Percentiles rank a stretch among this genome's conserved stretches.
Evolutionary conservation across 495 filamentous ascomycete genomes (phyloP).

Genomic region (Talaromyces proteolyticus): DNA sequence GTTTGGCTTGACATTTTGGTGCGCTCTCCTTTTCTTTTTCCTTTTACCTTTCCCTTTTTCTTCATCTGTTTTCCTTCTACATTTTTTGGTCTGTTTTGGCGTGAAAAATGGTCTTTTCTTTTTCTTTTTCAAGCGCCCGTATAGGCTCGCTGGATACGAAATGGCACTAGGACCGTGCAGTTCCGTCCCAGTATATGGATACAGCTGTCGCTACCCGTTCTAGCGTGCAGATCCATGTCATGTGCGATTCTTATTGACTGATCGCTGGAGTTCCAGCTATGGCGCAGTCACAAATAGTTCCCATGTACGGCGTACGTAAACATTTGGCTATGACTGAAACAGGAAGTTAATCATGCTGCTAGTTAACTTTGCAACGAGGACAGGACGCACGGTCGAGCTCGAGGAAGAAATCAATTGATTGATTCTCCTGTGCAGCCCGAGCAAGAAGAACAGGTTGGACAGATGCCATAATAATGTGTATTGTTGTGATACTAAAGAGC

Average conservation of each 20-base stretch:
- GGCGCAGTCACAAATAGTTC: background rate
- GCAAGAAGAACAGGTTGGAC: too few relatives aligned
- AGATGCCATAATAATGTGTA: too few relatives aligned
- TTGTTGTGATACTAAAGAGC: too few relatives aligned
- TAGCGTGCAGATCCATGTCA: background rate
- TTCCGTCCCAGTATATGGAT: background rate
- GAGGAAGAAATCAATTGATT: too few relatives aligned
- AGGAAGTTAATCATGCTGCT: background rate
- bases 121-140: too few relatives aligned
- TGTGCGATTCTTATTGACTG: background rate
- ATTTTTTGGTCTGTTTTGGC: background rate
- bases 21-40: background rate
- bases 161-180: background rate
- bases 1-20: too few relatives aligned
- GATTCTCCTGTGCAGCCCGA: too few relatives aligned
- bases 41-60: background rate
- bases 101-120: background rate
- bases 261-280: too few relatives aligned
- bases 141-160: background rate
- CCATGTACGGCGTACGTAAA: background rate
- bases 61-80: background rate
- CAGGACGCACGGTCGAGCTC: too few relatives aligned
- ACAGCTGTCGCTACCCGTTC: background rate
- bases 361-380: too few relatives aligned
- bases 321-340: background rate